These are phyloP conservation scores for Tulasnella calospora DNA, from an alignment of 768 basidiomycete genomes.

Conservation along the genomic window DNA sequence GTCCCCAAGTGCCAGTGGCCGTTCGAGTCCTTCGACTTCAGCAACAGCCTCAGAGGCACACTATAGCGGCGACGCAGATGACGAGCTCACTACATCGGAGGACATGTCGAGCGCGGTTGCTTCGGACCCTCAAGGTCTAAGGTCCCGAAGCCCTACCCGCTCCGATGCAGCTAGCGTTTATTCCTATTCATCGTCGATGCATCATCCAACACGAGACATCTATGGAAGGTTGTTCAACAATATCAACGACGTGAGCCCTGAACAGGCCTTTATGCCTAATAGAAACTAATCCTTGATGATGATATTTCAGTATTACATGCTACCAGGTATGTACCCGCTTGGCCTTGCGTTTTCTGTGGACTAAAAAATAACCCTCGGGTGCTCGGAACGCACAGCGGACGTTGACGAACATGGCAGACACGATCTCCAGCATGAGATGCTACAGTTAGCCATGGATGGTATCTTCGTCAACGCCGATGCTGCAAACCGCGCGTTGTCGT, in stretches of 20 bases:
- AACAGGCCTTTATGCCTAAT: neutral
- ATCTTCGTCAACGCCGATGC: conserved; percentile 10
- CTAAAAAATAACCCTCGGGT: neutral
- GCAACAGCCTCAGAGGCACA: neutral
- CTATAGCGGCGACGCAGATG: neutral
- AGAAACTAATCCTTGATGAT: neutral
- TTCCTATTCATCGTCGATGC: conserved; percentile 20
- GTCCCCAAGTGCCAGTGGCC: neutral
- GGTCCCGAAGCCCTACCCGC: neutral
- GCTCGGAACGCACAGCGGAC: neutral
- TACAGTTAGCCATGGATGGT: neutral
- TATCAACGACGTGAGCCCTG: conserved; percentile 14
- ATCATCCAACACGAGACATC: conserved; percentile 19
- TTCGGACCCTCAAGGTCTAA: neutral
- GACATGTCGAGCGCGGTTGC: neutral
- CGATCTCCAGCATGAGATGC: conserved; percentile 16
- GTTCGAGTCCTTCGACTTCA: neutral
- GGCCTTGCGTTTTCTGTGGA: neutral
- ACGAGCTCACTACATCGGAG: neutral
- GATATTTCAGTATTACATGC: neutral
- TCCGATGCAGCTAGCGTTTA: conserved; percentile 18
- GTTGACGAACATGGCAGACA: conserved; percentile 7
- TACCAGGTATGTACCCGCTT: neutral
- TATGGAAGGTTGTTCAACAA: conserved; percentile 19
- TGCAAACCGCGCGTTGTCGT: neutral